Conservation (phyloP, 2,329 filamentous ascomycete species). For the Fusarium globosum region DNA sequence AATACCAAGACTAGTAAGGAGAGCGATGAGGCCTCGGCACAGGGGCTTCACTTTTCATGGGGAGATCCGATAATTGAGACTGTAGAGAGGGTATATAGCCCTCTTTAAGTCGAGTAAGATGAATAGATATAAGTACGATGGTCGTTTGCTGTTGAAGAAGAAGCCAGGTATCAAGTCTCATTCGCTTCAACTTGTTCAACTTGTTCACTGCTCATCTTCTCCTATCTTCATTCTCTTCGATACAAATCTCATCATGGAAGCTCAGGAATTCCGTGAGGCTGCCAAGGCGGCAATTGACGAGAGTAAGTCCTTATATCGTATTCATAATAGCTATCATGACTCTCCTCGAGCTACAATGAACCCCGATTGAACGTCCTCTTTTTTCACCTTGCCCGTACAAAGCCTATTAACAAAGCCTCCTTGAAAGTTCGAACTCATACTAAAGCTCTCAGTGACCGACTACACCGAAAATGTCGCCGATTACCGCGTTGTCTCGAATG, state of each 20-base stretch:
- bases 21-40: not conserved
- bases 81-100: not conserved
- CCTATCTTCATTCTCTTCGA: not conserved
- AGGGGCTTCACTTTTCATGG: not conserved
- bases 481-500: constrained; percentile 78
- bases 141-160: not conserved
- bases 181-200: not conserved
- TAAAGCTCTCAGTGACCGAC: constrained; percentile 70
- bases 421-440: not conserved
- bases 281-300: constrained; percentile 85
- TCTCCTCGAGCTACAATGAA: constrained; percentile 46
- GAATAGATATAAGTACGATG: constrained; percentile 9
- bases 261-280: constrained; percentile 79
- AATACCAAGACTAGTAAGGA: constrained; percentile 8
- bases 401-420: not conserved
- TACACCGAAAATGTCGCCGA: constrained; percentile 83
- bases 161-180: not conserved
- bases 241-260: constrained; percentile 72
- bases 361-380: not conserved
- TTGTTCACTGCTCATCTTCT: not conserved
- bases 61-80: not conserved
- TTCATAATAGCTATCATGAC: not conserved
- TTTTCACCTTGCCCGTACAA: not conserved
- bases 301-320: constrained; percentile 65
- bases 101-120: not conserved